phyloP scores from a whole-genome alignment of 2,329 filamentous ascomycete genomes.

The Pyricularia pennisetigena region DNA sequence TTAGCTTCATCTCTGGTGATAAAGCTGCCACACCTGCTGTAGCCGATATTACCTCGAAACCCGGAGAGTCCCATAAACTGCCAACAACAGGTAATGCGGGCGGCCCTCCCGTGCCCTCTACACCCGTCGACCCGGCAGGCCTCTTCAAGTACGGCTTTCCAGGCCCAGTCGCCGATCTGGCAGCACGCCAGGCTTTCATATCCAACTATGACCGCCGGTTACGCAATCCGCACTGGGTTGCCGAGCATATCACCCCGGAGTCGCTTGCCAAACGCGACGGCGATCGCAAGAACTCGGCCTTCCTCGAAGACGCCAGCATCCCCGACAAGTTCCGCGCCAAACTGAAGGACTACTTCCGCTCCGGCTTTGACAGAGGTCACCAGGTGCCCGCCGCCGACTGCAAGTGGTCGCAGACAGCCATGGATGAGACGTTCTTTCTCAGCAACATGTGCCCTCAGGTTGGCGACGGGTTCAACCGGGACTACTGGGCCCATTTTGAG shows the following conservation, averaged over 20 bases:
- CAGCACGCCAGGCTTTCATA: slow-evolving; percentile 64
- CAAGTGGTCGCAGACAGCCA: slow-evolving; percentile 88
- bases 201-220: slow-evolving; percentile 85
- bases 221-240: slow-evolving; percentile 89
- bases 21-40: slow-evolving; percentile 6
- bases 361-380: slow-evolving; percentile 90
- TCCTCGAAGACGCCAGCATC: slow-evolving; percentile 71
- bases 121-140: slow-evolving; percentile 62
- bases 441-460: slow-evolving; percentile 98
- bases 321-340: slow-evolving; percentile 82
- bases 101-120: slow-evolving; percentile 21
- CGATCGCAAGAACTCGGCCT: slow-evolving; percentile 75
- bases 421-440: slow-evolving; percentile 90
- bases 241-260: slow-evolving; percentile 88
- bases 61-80: not conserved
- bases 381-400: slow-evolving; percentile 95
- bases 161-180: slow-evolving; percentile 77
- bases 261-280: slow-evolving; percentile 67
- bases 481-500: slow-evolving; percentile 99
- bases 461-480: slow-evolving; percentile 94
- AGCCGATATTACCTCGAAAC: slow-evolving; percentile 2
- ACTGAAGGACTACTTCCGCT: slow-evolving; percentile 89
- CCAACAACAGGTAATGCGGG: not conserved
- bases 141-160: slow-evolving; percentile 87
- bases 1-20: slow-evolving; percentile 18